Evolutionary conservation across 345 rosid genomes (phyloP).

Genomic region (Erucastrum elatum): DNA sequence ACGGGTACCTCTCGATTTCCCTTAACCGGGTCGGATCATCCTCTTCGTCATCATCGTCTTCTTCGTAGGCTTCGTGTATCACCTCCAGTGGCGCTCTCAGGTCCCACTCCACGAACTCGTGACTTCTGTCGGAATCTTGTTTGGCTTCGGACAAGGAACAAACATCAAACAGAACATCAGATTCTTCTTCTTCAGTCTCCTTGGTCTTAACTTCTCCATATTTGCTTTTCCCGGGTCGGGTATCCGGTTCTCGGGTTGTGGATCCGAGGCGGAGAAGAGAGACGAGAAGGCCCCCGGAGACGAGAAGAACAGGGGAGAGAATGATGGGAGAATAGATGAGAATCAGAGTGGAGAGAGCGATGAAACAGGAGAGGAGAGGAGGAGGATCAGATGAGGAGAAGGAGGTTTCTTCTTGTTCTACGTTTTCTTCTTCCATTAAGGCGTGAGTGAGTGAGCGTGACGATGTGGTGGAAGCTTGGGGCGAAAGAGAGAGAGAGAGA

Average conservation of each 20-base stretch:
- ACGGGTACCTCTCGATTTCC: slow-evolving; percentile 42
- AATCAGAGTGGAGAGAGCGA: slow-evolving; percentile 50
- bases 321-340: slow-evolving; percentile 60
- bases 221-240: slow-evolving; percentile 4
- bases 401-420: neutral
- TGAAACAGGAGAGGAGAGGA: slow-evolving; percentile 60
- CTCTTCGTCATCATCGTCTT: slow-evolving; percentile 35
- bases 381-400: slow-evolving; percentile 44
- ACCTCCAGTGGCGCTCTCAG: slow-evolving; percentile 79
- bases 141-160: neutral
- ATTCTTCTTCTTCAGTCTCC: slow-evolving; percentile 6
- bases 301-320: slow-evolving; percentile 54
- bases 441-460: neutral
- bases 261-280: slow-evolving; percentile 60
- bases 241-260: neutral
- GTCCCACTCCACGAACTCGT: slow-evolving; percentile 67
- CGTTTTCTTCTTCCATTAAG: slow-evolving; percentile 27
- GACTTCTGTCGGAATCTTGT: slow-evolving; percentile 8
- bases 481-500: neutral
- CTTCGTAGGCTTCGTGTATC: slow-evolving; percentile 67
- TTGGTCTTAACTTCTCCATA: neutral
- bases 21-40: slow-evolving; percentile 24
- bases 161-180: slow-evolving; percentile 14
- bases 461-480: neutral
- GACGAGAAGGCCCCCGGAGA: slow-evolving; percentile 50